Evolutionary conservation across 352 stramenopile species (phyloP).

Genomic region (Globisporangium irregulare): DNA sequence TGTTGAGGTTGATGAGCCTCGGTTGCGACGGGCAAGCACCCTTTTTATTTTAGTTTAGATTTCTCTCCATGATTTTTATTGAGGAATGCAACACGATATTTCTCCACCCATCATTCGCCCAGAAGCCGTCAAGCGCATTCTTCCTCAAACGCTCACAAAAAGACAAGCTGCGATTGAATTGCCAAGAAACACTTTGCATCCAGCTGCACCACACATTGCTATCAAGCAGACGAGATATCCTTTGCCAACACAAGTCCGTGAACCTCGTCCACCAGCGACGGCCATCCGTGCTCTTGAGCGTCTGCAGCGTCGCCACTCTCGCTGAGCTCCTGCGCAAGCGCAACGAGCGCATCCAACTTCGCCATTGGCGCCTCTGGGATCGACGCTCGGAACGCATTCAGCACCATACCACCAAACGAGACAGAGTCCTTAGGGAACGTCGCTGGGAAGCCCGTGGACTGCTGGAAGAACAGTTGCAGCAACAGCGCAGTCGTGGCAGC

Average conservation of each 20-base stretch:
- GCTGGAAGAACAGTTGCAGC: constrained; percentile 72
- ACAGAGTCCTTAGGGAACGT: constrained; percentile 42
- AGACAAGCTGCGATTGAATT: background rate
- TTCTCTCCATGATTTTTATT: constrained; percentile 15
- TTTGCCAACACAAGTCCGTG: constrained; percentile 39
- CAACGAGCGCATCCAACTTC: constrained; percentile 29
- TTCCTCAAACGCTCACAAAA: background rate
- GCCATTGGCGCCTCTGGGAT: constrained; percentile 34
- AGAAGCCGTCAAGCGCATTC: background rate
- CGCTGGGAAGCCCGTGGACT: constrained; percentile 45
- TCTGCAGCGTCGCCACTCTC: background rate
- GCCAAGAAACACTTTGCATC: background rate
- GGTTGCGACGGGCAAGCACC: background rate
- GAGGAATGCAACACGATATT: background rate
- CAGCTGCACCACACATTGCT: background rate
- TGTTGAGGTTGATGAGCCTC: background rate
- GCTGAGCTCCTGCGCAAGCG: constrained; percentile 8
- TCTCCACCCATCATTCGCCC: background rate
- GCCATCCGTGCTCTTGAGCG: constrained; percentile 15
- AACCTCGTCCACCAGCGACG: constrained; percentile 22
- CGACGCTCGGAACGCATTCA: constrained; percentile 38
- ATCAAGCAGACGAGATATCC: constrained; percentile 28
- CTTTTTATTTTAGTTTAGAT: constrained; percentile 6
- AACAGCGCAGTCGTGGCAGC: constrained; percentile 29
- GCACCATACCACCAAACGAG: constrained; percentile 33